phyloP scores from a whole-genome alignment of 148 eudicot genomes.

The Camellia sinensis region DNA sequence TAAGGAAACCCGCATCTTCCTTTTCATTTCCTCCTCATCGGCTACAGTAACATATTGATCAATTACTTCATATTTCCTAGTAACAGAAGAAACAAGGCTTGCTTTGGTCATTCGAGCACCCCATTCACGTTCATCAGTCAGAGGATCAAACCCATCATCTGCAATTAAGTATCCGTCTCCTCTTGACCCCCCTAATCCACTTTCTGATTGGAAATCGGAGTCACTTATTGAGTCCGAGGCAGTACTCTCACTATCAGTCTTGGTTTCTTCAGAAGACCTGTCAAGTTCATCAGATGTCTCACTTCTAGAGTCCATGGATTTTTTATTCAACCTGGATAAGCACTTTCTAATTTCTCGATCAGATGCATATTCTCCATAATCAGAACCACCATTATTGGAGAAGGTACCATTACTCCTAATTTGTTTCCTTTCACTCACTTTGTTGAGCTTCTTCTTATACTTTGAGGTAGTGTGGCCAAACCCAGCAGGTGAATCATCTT shows the following conservation, averaged over 20 bases:
- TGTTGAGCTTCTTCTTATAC: slow-evolving; percentile 50
- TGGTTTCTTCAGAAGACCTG: slow-evolving; percentile 60
- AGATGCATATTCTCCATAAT: slow-evolving; percentile 58
- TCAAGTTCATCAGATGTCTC: slow-evolving; percentile 78
- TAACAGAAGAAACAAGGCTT: slow-evolving; percentile 97
- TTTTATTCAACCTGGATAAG: slow-evolving; percentile 56
- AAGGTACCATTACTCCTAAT: slow-evolving; percentile 49
- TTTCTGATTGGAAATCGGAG: slow-evolving; percentile 52
- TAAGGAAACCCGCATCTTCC: slow-evolving; percentile 85
- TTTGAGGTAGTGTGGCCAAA: slow-evolving; percentile 42
- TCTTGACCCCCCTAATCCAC: slow-evolving; percentile 43
- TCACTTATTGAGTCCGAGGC: slow-evolving; percentile 75
- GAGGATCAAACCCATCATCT: slow-evolving; percentile 65
- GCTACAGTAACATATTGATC: slow-evolving; percentile 78
- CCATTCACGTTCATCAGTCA: slow-evolving; percentile 93
- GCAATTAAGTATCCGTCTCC: slow-evolving; percentile 39
- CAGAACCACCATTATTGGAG: slow-evolving; percentile 47
- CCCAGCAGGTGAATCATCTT: slow-evolving; percentile 54
- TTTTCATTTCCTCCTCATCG: slow-evolving; percentile 81
- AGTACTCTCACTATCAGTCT: slow-evolving; percentile 54
- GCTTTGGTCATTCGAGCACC: slow-evolving; percentile 99
- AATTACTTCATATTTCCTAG: slow-evolving; percentile 90
- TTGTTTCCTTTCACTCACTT: slow-evolving; percentile 47
- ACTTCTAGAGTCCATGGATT: slow-evolving; percentile 59
- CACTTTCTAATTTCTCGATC: slow-evolving; percentile 71